Percentiles rank a stretch among this genome's conserved stretches.
These are phyloP conservation scores for Selenicereus undatus DNA, from an alignment of 148 eudicot genomes.

Conservation along the genomic window DNA sequence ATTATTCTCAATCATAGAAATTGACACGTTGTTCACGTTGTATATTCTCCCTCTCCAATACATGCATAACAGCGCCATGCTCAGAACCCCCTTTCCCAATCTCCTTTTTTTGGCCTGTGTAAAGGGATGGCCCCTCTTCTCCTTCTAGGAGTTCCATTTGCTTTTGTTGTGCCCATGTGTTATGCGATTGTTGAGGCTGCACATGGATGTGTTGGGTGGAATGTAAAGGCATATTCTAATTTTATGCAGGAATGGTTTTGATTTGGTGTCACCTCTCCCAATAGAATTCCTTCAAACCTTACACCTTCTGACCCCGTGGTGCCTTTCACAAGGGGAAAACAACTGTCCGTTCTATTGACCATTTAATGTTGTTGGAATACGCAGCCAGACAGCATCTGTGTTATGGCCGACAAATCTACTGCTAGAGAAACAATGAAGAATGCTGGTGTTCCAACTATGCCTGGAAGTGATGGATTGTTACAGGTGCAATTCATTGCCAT, in stretches of 20 bases:
- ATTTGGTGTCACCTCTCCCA: neutral
- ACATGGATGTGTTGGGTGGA: neutral
- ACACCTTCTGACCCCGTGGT: neutral
- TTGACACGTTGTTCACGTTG: neutral
- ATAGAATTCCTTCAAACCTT: neutral
- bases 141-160: slow-evolving; percentile 1
- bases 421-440: slow-evolving; percentile 99
- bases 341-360: neutral
- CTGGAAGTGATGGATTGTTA: slow-evolving; percentile 93
- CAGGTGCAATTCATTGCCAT: slow-evolving; percentile 39
- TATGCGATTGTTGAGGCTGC: neutral
- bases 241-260: neutral
- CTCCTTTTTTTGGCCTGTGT: neutral
- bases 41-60: neutral
- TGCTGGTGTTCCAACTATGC: slow-evolving; percentile 99
- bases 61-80: neutral
- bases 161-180: neutral
- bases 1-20: neutral
- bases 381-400: slow-evolving; percentile 96
- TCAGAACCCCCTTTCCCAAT: neutral
- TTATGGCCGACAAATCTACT: slow-evolving; percentile 97
- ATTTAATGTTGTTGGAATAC: slow-evolving; percentile 9
- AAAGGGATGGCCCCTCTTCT: neutral
- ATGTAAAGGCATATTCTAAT: neutral
- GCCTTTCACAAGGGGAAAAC: too few relatives aligned